phyloP scores from a whole-genome alignment of 164 flowering plant genomes.

The Stephania cephalantha region DNA sequence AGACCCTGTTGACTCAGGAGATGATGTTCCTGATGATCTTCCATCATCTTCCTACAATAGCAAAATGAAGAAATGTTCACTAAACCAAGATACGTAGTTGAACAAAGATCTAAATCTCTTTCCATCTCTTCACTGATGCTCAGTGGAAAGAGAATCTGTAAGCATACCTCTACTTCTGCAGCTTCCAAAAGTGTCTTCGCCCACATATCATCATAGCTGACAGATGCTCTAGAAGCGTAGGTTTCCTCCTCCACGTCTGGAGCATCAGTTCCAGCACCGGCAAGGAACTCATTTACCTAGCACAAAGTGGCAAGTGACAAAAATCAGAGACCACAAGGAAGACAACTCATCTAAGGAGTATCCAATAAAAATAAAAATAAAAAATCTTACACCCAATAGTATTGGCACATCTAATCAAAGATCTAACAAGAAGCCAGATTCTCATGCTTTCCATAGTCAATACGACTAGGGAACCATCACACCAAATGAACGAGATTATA shows the following conservation, averaged over 20 bases:
- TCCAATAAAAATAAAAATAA: not conserved
- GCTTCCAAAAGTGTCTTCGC: constrained; percentile 92
- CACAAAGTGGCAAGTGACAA: constrained; percentile 1
- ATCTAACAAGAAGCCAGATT: not conserved
- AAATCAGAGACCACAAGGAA: not conserved
- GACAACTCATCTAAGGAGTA: not conserved
- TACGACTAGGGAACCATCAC: not conserved
- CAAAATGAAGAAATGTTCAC: not conserved
- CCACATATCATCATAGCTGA: constrained; percentile 99
- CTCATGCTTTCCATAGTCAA: not conserved
- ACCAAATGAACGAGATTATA: not conserved
- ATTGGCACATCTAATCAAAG: not conserved
- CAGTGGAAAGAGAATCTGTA: constrained; percentile 7
- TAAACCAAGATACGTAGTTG: not conserved
- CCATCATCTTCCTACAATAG: constrained; percentile 78
- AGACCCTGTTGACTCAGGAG: constrained; percentile 91
- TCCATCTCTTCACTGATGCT: not conserved
- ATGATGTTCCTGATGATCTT: constrained; percentile 90
- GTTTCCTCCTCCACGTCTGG: constrained; percentile 98
- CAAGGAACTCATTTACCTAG: constrained; percentile 94
- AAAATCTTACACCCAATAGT: not conserved
- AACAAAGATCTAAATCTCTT: not conserved
- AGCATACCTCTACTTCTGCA: constrained; percentile 67
- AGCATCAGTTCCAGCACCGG: constrained; percentile 98
- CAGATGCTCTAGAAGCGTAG: constrained; percentile 67